A percentile compares a stretch with the other conserved stretches of the same genome.
Conservation (phyloP, 78 protist genomes). For the Dictyostelium capitatum region DNA sequence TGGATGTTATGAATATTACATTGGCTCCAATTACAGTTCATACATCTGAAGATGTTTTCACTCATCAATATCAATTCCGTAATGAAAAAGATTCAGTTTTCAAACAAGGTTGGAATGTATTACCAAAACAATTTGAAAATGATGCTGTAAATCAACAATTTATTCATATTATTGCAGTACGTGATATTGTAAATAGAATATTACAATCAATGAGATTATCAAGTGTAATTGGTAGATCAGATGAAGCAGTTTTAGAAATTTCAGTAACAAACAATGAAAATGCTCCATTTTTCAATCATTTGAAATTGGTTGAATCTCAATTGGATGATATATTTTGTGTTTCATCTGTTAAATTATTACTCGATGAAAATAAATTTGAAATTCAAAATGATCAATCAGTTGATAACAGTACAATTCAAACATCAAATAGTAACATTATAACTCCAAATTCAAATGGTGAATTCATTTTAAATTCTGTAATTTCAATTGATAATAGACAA, state of each 20-base stretch:
- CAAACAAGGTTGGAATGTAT: conserved; percentile 39
- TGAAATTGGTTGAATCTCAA: background rate
- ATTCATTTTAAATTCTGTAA: background rate
- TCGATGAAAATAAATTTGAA: background rate
- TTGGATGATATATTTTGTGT: conserved; percentile 76
- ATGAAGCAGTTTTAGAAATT: conserved; percentile 52
- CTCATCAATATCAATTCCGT: conserved; percentile 48
- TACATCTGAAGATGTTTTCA: conserved; percentile 58
- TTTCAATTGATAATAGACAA: background rate
- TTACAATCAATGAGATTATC: conserved; percentile 44
- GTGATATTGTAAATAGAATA: conserved; percentile 39
- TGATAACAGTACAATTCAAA: background rate
- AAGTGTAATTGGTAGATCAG: conserved; percentile 68
- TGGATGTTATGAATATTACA: conserved; percentile 43
- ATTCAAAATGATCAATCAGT: background rate
- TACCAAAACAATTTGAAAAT: conserved; percentile 23
- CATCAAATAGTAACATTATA: too few relatives aligned
- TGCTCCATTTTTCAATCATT: conserved; percentile 13
- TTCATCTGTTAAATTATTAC: background rate
- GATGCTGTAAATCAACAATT: background rate
- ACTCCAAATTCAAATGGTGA: background rate
- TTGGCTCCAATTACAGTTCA: conserved; percentile 72
- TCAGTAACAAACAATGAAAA: background rate
- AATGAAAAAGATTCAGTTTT: conserved; percentile 10
- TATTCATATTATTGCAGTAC: conserved; percentile 27